Evolutionary conservation across 345 rosid species (phyloP), one percentile per base, ranked within the genome.

Genomic region (Bretschneidera sinensis): DNA sequence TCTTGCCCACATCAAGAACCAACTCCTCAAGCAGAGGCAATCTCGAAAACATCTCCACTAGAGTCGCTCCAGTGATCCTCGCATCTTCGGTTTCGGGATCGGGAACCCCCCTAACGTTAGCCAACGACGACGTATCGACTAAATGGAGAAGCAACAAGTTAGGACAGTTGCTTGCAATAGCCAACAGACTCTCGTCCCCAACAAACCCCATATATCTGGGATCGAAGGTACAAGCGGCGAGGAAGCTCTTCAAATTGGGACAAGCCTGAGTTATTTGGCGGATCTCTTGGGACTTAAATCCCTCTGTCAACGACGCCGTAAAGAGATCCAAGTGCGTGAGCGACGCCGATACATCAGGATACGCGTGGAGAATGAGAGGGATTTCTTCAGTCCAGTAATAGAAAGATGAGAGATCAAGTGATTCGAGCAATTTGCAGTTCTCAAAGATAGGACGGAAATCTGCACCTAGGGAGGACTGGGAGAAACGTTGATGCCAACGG

Each of bases 331-430:
- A 68, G 15, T 71, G 70, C 0, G 69, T 63, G 34, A 94, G 79
- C 16, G 71, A 65, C 6, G 66, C 73, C 1, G 95, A 78, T 4
- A 74, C 74, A 2, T 60, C 57, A 5, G 91, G 78, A 55, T 69
- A 75, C 0, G 67, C 72, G 54, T 70, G 84, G 28, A 94, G 84
- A 31, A 78, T 95, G 23, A 92, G 91, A 24, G 96, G 95, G 5
- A 94, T 68, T 55, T 94, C 97, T 59, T 94, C 99, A 0, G 95
- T 82, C 96, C 91, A 94, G 84, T 82, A 85, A 60, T 88, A 94
- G 60, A 94, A 94, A 25, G 25, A 66, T 9, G 99, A 90, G 48
- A 90, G 80, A 68, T 86, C 96, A 0, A 94, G 61, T 5, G 71
- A 76, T 8, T 59, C 60, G 1, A 94, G 77, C 6, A 31, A 62